Conservation (phyloP, 768 basidiomycete genomes). For the Tulasnella sp. region DNA sequence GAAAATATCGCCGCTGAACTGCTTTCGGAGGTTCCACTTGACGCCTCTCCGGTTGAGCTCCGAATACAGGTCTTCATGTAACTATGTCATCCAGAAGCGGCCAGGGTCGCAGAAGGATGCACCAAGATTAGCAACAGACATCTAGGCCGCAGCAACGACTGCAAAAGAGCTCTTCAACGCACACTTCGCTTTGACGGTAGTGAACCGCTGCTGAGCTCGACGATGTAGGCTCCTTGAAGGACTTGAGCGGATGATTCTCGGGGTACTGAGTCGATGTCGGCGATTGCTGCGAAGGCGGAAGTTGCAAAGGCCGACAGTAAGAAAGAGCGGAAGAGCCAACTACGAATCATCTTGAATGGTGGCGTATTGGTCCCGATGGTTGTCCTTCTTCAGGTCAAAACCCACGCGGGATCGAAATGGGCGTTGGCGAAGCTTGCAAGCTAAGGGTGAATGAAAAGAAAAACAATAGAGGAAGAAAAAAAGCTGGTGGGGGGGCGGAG, state of each 20-base stretch:
- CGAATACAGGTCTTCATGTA: conserved; percentile 13
- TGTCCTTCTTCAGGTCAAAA: neutral
- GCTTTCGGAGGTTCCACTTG: neutral
- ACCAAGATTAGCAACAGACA: neutral
- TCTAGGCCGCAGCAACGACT: neutral
- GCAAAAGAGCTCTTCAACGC: neutral
- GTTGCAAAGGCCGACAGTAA: neutral
- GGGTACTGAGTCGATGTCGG: conserved; percentile 10
- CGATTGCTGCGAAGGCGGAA: conserved; percentile 9
- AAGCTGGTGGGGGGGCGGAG: neutral
- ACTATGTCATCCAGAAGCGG: neutral
- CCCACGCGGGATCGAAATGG: neutral
- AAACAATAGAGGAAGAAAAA: no score
- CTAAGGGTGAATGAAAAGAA: neutral
- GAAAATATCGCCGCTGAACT: conserved; percentile 6
- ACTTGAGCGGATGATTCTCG: neutral
- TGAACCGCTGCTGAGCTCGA: conserved; percentile 15
- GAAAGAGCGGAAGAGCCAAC: neutral
- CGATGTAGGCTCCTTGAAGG: conserved; percentile 19
- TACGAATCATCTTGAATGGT: neutral
- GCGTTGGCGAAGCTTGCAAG: neutral
- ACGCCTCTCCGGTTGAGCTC: conserved; percentile 22
- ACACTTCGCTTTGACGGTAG: conserved; percentile 10
- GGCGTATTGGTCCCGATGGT: neutral
- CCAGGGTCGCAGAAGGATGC: neutral